A percentile compares a stretch with the other conserved stretches of the same genome.
Evolutionary conservation across 225 moss, liverwort and hornwort species (phyloP).

Genomic region (Physcomitrium patens): DNA sequence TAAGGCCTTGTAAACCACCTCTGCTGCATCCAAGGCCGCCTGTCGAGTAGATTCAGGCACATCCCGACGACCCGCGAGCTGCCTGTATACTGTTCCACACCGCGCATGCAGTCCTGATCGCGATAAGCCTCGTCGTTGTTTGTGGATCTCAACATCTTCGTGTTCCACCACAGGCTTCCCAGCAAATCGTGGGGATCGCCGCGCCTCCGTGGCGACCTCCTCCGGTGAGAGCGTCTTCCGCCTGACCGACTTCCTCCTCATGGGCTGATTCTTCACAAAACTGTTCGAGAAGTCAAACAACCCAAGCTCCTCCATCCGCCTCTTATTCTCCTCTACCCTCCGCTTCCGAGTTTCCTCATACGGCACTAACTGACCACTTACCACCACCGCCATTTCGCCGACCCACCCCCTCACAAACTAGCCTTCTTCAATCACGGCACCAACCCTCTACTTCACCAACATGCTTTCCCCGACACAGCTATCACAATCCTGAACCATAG

Average conservation of each 20-base stretch:
- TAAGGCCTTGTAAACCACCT: slow-evolving; percentile 44
- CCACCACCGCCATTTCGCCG: slow-evolving; percentile 48
- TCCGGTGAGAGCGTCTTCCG: slow-evolving; percentile 17
- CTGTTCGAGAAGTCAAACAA: slow-evolving; percentile 41
- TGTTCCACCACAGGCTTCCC: slow-evolving; percentile 28
- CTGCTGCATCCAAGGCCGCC: slow-evolving; percentile 58
- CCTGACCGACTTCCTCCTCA: slow-evolving; percentile 35
- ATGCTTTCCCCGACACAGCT: background rate
- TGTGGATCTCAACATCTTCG: too few relatives aligned
- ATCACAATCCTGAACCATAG: background rate
- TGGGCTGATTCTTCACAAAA: slow-evolving; percentile 26
- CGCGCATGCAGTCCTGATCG: slow-evolving; percentile 48
- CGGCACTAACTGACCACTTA: slow-evolving; percentile 5
- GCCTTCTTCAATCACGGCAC: background rate
- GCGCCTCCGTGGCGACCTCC: slow-evolving; percentile 43
- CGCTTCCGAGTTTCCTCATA: slow-evolving; percentile 57
- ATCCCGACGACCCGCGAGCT: slow-evolving; percentile 49
- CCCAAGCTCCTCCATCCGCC: slow-evolving; percentile 61
- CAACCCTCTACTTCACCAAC: too few relatives aligned
- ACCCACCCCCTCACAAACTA: background rate
- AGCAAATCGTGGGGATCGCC: slow-evolving; percentile 56
- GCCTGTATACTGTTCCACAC: slow-evolving; percentile 34
- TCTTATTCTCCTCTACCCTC: slow-evolving; percentile 54
- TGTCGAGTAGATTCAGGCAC: slow-evolving; percentile 49
- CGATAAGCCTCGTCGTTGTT: slow-evolving; percentile 39